Base-by-base conservation (phyloP, 106 monocot genomes). In the Platanthera zijinensis region DNA sequence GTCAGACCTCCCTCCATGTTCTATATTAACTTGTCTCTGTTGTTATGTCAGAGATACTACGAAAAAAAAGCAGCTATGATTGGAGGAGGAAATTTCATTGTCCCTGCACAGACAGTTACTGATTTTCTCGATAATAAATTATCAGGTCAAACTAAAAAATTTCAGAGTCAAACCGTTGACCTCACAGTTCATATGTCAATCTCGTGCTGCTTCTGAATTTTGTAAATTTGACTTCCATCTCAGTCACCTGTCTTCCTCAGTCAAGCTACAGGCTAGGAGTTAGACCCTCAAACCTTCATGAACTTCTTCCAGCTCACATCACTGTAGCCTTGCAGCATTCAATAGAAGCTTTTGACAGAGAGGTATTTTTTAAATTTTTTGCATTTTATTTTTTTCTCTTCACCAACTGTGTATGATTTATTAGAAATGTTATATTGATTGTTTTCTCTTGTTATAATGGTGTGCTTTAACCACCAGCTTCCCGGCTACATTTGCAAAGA, bases 201-300 rank as follows among this genome's bases (percentile, higher is more conserved):
- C 52, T 50, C 5, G 9, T 75, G 7, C 2, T 63, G 61, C 63
- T 52, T 48, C 22, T 48, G 74, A 72, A 59, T 52, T 67, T 50
- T 45, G 12, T 51, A 14, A 57, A 28, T 78, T 48, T 77, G 8
- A 47, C 70, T 78, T 32, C 25, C 4, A 57, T 86, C 47, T 70
- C 86, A 99, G 99, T 77, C 22, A 88, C 86, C 74, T 80, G 85
- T 71, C 74, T 92, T 6, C 94, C 92, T 50, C 77, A 83, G 71
- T 99, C 99, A 85, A 99, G 99, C 80, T 99, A 99, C 81, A 86
- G 99, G 10, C 71, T 99, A 79, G 97, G 97, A 18, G 86, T 92
- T 50, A 81, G 79, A 48, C 83, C 97, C 50, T 84, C 97, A 59
- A 89, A 84, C 10, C 89, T 99, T 49, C 99, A 99, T 79, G 82